These are phyloP conservation scores for Eucalyptus sp. DNA, from an alignment of 345 rosid genomes.

Conservation along the genomic window DNA sequence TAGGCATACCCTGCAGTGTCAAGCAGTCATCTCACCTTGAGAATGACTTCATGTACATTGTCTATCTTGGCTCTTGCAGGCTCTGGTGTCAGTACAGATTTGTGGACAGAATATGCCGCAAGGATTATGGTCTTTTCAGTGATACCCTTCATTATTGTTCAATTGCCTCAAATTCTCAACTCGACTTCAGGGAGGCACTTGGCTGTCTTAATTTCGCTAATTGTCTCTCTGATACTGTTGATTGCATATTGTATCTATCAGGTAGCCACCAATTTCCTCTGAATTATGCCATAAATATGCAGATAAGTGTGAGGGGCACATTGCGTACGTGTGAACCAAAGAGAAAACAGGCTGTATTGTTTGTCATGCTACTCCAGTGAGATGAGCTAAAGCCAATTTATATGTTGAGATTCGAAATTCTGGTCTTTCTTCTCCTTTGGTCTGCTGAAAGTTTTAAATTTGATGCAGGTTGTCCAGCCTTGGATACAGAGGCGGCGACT, in stretches of 20 bases:
- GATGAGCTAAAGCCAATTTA: not conserved
- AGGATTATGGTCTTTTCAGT: slow-evolving; percentile 28
- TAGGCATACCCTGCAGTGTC: not conserved
- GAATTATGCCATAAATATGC: not conserved
- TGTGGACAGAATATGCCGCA: slow-evolving; percentile 38
- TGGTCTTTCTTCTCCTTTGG: not conserved
- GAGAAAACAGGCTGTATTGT: not conserved
- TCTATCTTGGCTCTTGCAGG: not conserved
- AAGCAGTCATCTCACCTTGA: not conserved
- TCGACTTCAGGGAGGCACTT: slow-evolving; percentile 23
- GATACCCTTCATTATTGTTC: slow-evolving; percentile 28
- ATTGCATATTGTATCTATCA: slow-evolving; percentile 32
- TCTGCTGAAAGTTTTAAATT: not conserved
- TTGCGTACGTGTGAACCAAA: not conserved
- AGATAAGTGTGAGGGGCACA: not conserved
- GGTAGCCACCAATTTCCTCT: not conserved
- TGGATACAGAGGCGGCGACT: slow-evolving; percentile 76
- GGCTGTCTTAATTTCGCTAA: slow-evolving; percentile 27
- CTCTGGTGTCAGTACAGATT: slow-evolving; percentile 28
- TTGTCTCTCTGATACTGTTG: slow-evolving; percentile 15
- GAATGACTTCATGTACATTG: not conserved
- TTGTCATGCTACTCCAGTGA: not conserved
- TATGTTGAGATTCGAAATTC: not conserved
- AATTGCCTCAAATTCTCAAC: slow-evolving; percentile 21
- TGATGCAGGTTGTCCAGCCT: slow-evolving; percentile 57